Evolutionary conservation across 148 eudicot species (phyloP).

Genomic region (Rhododendron ferrugineum): DNA sequence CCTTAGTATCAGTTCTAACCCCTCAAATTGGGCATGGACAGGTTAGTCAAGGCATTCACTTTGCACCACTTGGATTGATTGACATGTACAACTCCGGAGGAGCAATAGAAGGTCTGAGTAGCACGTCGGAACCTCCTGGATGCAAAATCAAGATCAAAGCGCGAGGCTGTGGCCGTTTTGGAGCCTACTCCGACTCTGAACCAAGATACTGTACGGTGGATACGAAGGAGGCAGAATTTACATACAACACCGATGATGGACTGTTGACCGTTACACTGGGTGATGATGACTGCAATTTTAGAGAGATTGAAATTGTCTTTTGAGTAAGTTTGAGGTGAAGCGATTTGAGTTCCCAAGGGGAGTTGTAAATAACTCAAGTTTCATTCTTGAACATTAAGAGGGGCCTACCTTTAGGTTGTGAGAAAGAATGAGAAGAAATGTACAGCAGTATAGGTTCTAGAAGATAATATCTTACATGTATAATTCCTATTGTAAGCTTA

Average conservation of each 20-base stretch:
- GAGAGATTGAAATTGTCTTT: slow-evolving; percentile 36
- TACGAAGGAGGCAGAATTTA: neutral
- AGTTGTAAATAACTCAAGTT: neutral
- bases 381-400: neutral
- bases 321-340: slow-evolving; percentile 3
- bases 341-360: neutral
- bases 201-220: slow-evolving; percentile 19
- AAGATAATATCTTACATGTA: neutral
- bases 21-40: slow-evolving; percentile 6
- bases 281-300: slow-evolving; percentile 35
- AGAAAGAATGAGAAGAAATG: neutral
- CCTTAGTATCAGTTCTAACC: neutral
- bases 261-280: slow-evolving; percentile 36
- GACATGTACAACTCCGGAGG: slow-evolving; percentile 62
- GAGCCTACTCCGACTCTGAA: slow-evolving; percentile 36
- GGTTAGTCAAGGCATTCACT: slow-evolving; percentile 30
- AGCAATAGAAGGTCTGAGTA: slow-evolving; percentile 35
- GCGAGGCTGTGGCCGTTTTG: slow-evolving; percentile 49
- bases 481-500: neutral
- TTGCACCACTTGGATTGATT: slow-evolving; percentile 52
- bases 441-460: neutral
- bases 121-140: slow-evolving; percentile 2
- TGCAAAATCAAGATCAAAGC: slow-evolving; percentile 29
- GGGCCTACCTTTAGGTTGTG: neutral
- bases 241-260: slow-evolving; percentile 19